phyloP scores from a whole-genome alignment of 148 eudicot species.

The Rhododendron henanense region DNA sequence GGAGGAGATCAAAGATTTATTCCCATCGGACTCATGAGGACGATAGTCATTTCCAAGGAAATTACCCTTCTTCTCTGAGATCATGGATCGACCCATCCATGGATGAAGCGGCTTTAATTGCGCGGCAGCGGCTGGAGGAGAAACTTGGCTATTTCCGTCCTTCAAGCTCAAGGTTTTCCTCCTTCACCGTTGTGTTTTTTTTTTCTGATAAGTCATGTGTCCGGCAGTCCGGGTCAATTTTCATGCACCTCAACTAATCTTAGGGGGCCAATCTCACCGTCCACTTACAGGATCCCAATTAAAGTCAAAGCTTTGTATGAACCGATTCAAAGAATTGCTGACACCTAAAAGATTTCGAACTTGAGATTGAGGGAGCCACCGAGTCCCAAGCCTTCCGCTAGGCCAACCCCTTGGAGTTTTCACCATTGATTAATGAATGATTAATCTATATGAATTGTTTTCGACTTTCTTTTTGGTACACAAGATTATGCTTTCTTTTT shows the following conservation, averaged over 20 bases:
- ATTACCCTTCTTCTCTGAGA: neutral
- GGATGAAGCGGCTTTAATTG: constrained; percentile 11
- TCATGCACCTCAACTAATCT: neutral
- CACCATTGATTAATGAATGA: neutral
- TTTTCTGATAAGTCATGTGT: neutral
- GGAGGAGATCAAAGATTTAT: neutral
- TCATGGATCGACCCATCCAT: constrained; percentile 3
- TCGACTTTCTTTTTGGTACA: too few species aligned
- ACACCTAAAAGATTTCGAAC: too few species aligned
- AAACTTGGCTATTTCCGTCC: constrained; percentile 6
- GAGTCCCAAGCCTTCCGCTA: neutral
- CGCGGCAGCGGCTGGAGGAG: neutral
- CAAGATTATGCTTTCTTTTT: too few species aligned
- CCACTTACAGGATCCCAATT: accelerated
- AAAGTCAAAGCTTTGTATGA: too few species aligned
- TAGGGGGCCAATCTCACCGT: accelerated
- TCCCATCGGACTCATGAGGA: neutral
- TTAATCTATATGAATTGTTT: too few species aligned
- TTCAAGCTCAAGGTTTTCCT: neutral
- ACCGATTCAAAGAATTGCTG: accelerated
- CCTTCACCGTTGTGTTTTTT: neutral
- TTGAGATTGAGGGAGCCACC: neutral
- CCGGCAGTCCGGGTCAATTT: too few species aligned
- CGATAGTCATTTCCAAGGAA: neutral
- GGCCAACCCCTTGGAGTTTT: neutral